phyloP scores from a whole-genome alignment of 306 rosid genomes.

The Casuarina cunninghamiana region DNA sequence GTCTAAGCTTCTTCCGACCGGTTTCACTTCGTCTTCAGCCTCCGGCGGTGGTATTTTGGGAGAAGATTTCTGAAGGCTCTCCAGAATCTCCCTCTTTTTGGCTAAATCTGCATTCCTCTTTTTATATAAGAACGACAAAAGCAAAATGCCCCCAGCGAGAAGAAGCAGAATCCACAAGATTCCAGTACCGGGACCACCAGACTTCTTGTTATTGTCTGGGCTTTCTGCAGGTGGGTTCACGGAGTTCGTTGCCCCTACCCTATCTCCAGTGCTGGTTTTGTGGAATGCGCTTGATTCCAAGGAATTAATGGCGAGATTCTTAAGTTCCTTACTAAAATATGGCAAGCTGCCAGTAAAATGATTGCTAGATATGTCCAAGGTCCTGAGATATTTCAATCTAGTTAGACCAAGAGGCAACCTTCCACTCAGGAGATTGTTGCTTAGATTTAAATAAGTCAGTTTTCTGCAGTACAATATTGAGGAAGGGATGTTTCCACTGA shows the following conservation, averaged over 20 bases:
- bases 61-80: constrained; percentile 35
- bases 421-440: constrained; percentile 57
- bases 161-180: constrained; percentile 1
- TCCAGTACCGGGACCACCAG: no score
- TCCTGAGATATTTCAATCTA: constrained; percentile 47
- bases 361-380: constrained; percentile 54
- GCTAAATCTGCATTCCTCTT: constrained; percentile 29
- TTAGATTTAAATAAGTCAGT: constrained; percentile 50
- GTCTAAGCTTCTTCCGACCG: constrained; percentile 29
- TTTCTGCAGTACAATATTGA: constrained; percentile 48
- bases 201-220: neutral
- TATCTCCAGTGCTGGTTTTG: neutral
- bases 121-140: constrained; percentile 29
- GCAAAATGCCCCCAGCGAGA: constrained; percentile 33
- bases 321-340: constrained; percentile 21
- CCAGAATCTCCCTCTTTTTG: constrained; percentile 17
- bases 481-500: constrained; percentile 35
- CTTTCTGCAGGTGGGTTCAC: constrained; percentile 11
- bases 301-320: constrained; percentile 2
- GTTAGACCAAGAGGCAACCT: constrained; percentile 47
- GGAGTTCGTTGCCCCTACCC: constrained; percentile 11
- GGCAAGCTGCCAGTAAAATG: constrained; percentile 33
- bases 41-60: constrained; percentile 15
- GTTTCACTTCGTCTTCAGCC: constrained; percentile 31
- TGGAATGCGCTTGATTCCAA: constrained; percentile 16